These are phyloP conservation scores for Phytopythium oedochilum DNA, from an alignment of 352 stramenopile genomes.

Conservation along the genomic window DNA sequence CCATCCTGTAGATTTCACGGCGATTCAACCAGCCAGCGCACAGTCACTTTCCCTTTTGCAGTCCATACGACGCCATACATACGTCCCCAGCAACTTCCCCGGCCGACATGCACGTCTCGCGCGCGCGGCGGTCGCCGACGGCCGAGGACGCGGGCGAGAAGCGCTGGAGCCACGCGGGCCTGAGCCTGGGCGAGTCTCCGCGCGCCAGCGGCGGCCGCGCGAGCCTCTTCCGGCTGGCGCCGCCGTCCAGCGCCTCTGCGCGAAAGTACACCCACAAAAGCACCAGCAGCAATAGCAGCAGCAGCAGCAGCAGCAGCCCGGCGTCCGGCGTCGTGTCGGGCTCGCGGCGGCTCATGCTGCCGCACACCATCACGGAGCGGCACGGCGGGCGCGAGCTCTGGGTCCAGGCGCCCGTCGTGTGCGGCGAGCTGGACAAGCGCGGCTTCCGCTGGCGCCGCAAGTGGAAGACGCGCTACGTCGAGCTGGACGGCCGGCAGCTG, in stretches of 20 bases:
- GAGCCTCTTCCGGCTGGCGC: slow-evolving; percentile 7
- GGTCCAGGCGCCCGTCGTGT: slow-evolving; percentile 68
- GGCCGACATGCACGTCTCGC: background rate
- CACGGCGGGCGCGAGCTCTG: slow-evolving; percentile 63
- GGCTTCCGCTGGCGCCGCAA: slow-evolving; percentile 76
- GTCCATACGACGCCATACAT: background rate
- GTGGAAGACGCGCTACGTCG: slow-evolving; percentile 70
- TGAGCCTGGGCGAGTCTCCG: slow-evolving; percentile 7
- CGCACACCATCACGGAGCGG: slow-evolving; percentile 76
- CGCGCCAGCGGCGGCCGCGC: slow-evolving; percentile 3
- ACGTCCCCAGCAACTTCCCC: background rate
- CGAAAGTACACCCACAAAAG: background rate
- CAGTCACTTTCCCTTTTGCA: background rate
- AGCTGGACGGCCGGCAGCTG: slow-evolving; percentile 66
- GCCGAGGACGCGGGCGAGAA: background rate
- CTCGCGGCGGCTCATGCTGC: slow-evolving; percentile 24
- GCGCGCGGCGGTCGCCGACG: slow-evolving; percentile 1
- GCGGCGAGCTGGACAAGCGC: slow-evolving; percentile 67
- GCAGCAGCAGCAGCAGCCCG: background rate
- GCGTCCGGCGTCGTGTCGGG: background rate
- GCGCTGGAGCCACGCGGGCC: background rate
- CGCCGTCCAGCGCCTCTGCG: background rate
- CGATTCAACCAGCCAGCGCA: no score
- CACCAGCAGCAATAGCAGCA: slow-evolving; percentile 3
- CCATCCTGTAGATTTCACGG: no score